Base-by-base conservation (phyloP, 805 yeast species). In the Saccharomycopsis malanga region DNA sequence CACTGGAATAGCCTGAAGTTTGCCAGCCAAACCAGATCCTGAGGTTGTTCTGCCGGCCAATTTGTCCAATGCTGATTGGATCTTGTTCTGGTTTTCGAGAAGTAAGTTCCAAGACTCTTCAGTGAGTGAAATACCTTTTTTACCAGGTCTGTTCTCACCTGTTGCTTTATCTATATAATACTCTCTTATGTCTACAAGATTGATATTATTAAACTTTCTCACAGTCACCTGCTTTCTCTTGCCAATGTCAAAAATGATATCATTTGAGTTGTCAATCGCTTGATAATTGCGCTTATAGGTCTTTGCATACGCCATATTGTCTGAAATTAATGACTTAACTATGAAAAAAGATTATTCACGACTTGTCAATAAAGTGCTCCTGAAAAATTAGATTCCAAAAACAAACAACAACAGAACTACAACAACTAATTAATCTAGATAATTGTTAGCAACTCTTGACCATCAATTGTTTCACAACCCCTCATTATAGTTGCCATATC, bases 121-220 rank as follows among this genome's bases (percentile, higher is more conserved):
- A 1, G 81, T 76, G 22, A 81, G 60, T 1, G 85, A 69, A 18
- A 81, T 77, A 0, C 86, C 85, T 64, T 89, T 89, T 58, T 79
- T 82, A 1, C 95, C 95, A 0, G 98, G 98, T 50, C 72, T 72
- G 67, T 73, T 70, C 51, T 79, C 81, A 4, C 82, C 82, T 7
- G 68, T 65, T 2, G 69, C 62, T n/a, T 70, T 66, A 42, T 79
- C 76, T 44, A 70, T 70, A 62, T 87, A 89, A 65, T 70, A 87
- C 61, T 89, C 96, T 49, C 98, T 74, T 45, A 89, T 84, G 57
- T 89, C 96, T 12, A 91, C 77, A 54, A 88, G 66, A 29, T 74
- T 75, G 47, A 68, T 66, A 44, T 80, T 79, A 46, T 83, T 80
- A 69, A 78, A 89, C 54, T 74, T 75, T 48, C 87, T 72, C 15